Evolutionary conservation across 2,329 filamentous ascomycete genomes (phyloP).

Genomic region (Talaromyces sp.): DNA sequence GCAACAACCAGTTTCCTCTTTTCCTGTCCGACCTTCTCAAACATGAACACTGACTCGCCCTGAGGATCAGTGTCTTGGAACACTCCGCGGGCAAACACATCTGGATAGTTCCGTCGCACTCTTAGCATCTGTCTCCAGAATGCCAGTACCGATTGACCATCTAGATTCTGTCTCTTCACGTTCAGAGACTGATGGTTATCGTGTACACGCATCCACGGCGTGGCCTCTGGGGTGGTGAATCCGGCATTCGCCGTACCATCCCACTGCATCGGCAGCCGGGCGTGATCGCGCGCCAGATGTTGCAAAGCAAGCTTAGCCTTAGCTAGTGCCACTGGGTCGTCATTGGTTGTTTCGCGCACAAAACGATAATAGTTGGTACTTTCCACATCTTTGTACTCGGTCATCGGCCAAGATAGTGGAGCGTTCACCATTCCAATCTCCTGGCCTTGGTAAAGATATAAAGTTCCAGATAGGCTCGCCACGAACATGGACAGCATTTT

Average conservation of each 20-base stretch:
- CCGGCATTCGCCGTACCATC: conserved; percentile 52
- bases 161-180: conserved; percentile 38
- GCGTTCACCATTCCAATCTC: conserved; percentile 57
- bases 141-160: conserved; percentile 44
- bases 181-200: conserved; percentile 56
- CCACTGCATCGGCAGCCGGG: conserved; percentile 67
- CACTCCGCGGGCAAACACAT: conserved; percentile 58
- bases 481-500: conserved; percentile 53
- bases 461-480: conserved; percentile 47
- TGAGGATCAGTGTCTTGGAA: conserved; percentile 51
- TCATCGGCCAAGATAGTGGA: conserved; percentile 46
- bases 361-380: conserved; percentile 45
- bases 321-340: conserved; percentile 40
- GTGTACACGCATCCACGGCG: conserved; percentile 63
- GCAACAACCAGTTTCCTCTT: conserved; percentile 33
- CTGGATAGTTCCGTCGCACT: conserved; percentile 51
- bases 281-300: conserved; percentile 58
- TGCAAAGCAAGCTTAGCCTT: conserved; percentile 50
- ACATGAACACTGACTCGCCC: conserved; percentile 44
- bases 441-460: conserved; percentile 58
- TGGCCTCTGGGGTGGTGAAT: conserved; percentile 46
- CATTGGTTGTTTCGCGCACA: conserved; percentile 22
- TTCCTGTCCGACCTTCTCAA: conserved; percentile 35
- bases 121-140: conserved; percentile 16
- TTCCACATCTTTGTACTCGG: conserved; percentile 41